A percentile compares a stretch with the other conserved stretches of the same genome.
phyloP scores from a whole-genome alignment of 2,329 filamentous ascomycete genomes.

The Decorospora gaudefroyi region DNA sequence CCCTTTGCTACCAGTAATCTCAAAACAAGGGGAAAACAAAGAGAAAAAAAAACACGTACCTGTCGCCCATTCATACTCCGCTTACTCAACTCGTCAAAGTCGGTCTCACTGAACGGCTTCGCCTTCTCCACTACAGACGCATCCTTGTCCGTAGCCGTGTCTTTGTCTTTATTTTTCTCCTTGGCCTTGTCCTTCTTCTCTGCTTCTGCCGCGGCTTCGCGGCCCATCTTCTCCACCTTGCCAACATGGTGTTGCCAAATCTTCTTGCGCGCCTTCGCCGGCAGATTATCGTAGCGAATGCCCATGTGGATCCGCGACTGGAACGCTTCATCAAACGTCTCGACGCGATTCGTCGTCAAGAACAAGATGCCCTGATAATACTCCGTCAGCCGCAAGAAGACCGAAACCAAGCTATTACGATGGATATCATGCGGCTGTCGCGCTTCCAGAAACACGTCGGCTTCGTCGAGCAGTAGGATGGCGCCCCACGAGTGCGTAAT shows the following conservation, averaged over 20 bases:
- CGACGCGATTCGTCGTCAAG: constrained; percentile 84
- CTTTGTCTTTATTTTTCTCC: constrained; percentile 5
- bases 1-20: not conserved
- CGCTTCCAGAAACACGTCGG: constrained; percentile 66
- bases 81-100: constrained; percentile 68
- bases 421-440: constrained; percentile 82
- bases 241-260: constrained; percentile 87
- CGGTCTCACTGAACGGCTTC: constrained; percentile 65
- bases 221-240: constrained; percentile 60
- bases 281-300: constrained; percentile 76
- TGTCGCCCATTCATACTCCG: constrained; percentile 71
- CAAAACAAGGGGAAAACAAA: not conserved
- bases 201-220: constrained; percentile 61
- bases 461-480: constrained; percentile 82
- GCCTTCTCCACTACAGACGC: constrained; percentile 3
- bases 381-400: constrained; percentile 84
- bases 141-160: not conserved
- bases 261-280: constrained; percentile 70
- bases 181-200: constrained; percentile 38
- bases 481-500: constrained; percentile 87
- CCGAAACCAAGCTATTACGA: constrained; percentile 81
- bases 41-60: constrained; percentile 48
- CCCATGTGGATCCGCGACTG: constrained; percentile 86
- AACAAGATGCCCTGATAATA: constrained; percentile 93
- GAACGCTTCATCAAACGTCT: constrained; percentile 90